Evolutionary conservation across 2,329 filamentous ascomycete species (phyloP).

Genomic region (Hortaea werneckii): DNA sequence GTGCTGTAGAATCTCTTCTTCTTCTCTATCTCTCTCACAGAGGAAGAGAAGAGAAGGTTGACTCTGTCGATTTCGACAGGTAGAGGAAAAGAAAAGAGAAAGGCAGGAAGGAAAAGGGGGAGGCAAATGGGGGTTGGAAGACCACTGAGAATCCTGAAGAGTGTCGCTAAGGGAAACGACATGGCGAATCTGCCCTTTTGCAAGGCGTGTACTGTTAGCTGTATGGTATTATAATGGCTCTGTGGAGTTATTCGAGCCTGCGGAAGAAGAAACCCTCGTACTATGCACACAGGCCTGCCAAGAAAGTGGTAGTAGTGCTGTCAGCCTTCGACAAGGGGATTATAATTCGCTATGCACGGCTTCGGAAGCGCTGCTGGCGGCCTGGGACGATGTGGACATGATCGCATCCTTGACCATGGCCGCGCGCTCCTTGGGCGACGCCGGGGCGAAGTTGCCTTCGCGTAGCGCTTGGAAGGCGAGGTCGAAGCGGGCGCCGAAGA

Average conservation of each 20-base stretch:
- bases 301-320: neutral
- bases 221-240: no score
- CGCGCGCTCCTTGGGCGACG: slow-evolving; percentile 14
- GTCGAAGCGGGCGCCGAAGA: slow-evolving; percentile 76
- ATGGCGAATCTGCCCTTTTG: no score
- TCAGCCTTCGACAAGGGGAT: neutral
- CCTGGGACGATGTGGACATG: neutral
- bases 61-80: no score
- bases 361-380: neutral
- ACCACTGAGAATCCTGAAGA: no score
- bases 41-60: slow-evolving; percentile 2
- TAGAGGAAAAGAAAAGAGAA: no score
- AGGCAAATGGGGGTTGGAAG: no score
- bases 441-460: slow-evolving; percentile 37
- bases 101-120: no score
- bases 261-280: no score
- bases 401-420: slow-evolving; percentile 1
- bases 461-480: slow-evolving; percentile 49
- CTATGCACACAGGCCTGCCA: no score
- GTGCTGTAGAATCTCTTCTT: slow-evolving; percentile 49
- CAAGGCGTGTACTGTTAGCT: no score
- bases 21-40: neutral
- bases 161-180: no score
- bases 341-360: slow-evolving; percentile 6
- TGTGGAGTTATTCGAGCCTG: no score